These are phyloP conservation scores for Fusarium foetens DNA, from an alignment of 2,329 filamentous ascomycete species.

Conservation along the genomic window DNA sequence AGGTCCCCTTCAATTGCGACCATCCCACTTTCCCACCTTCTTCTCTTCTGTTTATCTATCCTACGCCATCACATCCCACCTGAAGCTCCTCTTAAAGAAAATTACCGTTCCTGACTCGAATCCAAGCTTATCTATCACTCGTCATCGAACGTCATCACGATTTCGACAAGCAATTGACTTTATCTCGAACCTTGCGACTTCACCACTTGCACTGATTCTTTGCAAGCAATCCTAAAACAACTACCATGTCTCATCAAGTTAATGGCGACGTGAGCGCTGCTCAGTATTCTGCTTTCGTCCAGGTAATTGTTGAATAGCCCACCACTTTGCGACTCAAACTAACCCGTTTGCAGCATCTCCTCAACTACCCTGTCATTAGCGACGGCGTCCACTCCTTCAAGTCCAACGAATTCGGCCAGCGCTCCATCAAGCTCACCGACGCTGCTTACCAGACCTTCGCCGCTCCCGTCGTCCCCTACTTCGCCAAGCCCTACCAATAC, in stretches of 20 bases:
- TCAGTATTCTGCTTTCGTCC: slow-evolving; percentile 60
- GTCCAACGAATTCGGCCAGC: slow-evolving; percentile 83
- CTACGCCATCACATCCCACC: slow-evolving; percentile 11
- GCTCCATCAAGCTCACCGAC: slow-evolving; percentile 79
- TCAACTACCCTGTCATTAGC: slow-evolving; percentile 83
- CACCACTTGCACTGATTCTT: slow-evolving; percentile 8
- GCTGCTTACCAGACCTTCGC: slow-evolving; percentile 80
- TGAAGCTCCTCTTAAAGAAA: slow-evolving; percentile 5
- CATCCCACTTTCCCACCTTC: slow-evolving; percentile 30
- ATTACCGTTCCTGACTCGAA: slow-evolving; percentile 12
- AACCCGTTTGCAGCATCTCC: slow-evolving; percentile 72
- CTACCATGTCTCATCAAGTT: slow-evolving; percentile 56
- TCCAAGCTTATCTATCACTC: slow-evolving; percentile 14
- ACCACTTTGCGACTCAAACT: neutral
- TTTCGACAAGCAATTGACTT: slow-evolving; percentile 21
- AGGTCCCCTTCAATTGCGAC: slow-evolving; percentile 33
- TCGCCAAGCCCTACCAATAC: slow-evolving; percentile 82
- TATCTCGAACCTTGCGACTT: slow-evolving; percentile 9
- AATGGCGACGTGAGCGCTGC: slow-evolving; percentile 61
- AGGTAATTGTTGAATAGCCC: slow-evolving; percentile 44
- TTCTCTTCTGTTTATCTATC: slow-evolving; percentile 4
- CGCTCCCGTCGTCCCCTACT: slow-evolving; percentile 75
- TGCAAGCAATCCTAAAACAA: slow-evolving; percentile 35
- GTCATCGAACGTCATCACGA: slow-evolving; percentile 23
- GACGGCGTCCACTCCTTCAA: slow-evolving; percentile 84